A percentile compares a stretch with the other conserved stretches of the same genome.
Evolutionary conservation across 1,284 basidiomycete species (phyloP).

Genomic region (Mixia osmundae): DNA sequence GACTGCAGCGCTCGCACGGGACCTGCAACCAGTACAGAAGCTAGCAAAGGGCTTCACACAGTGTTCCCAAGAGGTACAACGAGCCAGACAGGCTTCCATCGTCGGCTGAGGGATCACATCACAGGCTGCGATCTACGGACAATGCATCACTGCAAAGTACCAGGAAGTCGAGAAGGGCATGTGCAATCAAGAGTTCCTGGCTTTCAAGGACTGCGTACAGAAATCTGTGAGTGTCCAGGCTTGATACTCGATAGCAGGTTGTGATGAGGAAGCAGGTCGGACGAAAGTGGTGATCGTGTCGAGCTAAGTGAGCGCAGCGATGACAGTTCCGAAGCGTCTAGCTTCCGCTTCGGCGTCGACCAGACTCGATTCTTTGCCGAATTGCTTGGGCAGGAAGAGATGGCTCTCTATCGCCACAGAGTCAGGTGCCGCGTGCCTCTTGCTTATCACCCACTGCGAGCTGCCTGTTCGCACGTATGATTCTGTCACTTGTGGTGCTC

Average conservation of each 20-base stretch:
- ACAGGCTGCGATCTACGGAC: conserved; percentile 48
- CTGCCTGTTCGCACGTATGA: background rate
- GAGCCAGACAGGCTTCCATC: conserved; percentile 28
- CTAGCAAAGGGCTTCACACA: no score
- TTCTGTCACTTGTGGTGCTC: background rate
- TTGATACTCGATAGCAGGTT: conserved; percentile 1
- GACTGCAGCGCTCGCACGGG: no score
- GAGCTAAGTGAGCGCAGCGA: background rate
- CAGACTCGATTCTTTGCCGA: background rate
- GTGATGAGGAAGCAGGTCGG: conserved; percentile 32
- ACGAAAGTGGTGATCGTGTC: conserved; percentile 32
- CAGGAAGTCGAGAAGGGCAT: conserved; percentile 49
- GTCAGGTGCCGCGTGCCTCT: background rate
- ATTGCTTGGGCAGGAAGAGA: conserved; percentile 1
- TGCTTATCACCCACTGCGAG: background rate
- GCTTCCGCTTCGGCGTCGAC: background rate
- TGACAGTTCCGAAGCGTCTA: background rate
- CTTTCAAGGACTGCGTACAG: conserved; percentile 47
- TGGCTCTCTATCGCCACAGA: background rate
- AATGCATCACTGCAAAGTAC: conserved; percentile 49
- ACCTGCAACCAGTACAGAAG: no score
- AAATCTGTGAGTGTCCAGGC: conserved; percentile 31
- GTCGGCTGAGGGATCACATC: conserved; percentile 22
- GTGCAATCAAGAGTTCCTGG: conserved; percentile 50
- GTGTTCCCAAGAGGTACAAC: no score